A percentile compares a stretch with the other conserved stretches of the same genome.
phyloP scores from a whole-genome alignment of 257 asterid genomes.

The Paraleonurus japonicus region DNA sequence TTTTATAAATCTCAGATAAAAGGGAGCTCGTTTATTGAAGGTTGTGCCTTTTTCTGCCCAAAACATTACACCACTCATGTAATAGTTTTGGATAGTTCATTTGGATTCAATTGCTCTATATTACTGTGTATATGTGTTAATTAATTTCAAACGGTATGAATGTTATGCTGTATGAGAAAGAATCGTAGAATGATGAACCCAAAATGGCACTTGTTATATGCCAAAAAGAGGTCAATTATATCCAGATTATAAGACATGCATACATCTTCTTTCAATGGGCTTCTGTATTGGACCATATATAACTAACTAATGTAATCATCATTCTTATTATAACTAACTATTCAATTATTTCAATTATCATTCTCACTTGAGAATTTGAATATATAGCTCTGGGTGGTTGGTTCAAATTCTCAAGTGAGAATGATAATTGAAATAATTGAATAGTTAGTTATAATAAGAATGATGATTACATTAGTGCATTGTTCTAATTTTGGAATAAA shows the following conservation, averaged over 20 bases:
- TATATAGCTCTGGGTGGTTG: too few species aligned
- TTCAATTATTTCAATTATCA: too few species aligned
- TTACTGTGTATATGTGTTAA: conserved; percentile 19
- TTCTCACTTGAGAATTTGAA: not conserved
- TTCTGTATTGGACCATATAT: too few species aligned
- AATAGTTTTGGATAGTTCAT: conserved; percentile 12
- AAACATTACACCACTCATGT: not conserved
- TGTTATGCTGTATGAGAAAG: conserved; percentile 10
- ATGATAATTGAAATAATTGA: too few species aligned
- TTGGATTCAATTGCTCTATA: not conserved
- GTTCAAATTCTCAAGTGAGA: not conserved
- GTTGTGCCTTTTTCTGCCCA: not conserved
- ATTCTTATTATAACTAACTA: too few species aligned
- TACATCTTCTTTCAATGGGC: not conserved
- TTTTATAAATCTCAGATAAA: not conserved
- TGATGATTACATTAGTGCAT: too few species aligned
- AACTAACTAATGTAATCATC: too few species aligned
- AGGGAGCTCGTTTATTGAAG: not conserved
- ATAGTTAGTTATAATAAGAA: too few species aligned
- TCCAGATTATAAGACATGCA: not conserved
- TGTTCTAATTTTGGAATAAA: too few species aligned
- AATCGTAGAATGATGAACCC: conserved; percentile 16
- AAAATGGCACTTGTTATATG: conserved; percentile 2
- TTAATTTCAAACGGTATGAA: conserved; percentile 12
- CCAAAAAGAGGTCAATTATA: not conserved